Conservation (phyloP, 371 early-diverging fungal genomes). For the Dipsacomyces acuminosporus region DNA sequence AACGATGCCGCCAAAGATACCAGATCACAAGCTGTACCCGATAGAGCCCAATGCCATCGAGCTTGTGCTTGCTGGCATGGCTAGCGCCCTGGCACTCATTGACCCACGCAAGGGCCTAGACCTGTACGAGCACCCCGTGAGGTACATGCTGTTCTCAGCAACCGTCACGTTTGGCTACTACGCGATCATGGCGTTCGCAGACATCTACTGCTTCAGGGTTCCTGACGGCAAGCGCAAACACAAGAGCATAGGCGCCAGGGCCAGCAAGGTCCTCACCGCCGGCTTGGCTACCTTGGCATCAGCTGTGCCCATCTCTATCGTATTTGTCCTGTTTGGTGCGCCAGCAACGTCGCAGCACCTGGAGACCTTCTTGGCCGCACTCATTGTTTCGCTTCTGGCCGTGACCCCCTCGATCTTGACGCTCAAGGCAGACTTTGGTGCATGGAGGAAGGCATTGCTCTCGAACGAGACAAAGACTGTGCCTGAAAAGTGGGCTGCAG, state of each 20-base stretch:
- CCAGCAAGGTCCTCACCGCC: constrained; percentile 4
- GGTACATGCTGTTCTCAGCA: constrained; percentile 25
- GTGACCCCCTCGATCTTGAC: constrained; percentile 36
- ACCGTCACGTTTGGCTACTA: constrained; percentile 27
- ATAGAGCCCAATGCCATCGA: constrained; percentile 34
- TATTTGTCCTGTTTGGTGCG: constrained; percentile 38
- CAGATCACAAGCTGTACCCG: constrained; percentile 30
- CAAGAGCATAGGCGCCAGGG: constrained; percentile 1
- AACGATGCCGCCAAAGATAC: no score
- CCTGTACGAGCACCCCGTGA: constrained; percentile 29
- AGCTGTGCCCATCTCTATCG: not conserved
- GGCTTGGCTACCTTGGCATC: constrained; percentile 10
- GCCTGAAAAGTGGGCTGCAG: constrained; percentile 42
- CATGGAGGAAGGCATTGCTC: constrained; percentile 31
- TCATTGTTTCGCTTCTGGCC: constrained; percentile 29
- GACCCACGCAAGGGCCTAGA: constrained; percentile 32
- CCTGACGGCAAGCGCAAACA: not conserved
- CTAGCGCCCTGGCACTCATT: constrained; percentile 28
- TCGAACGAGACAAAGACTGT: constrained; percentile 9
- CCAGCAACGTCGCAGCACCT: constrained; percentile 19
- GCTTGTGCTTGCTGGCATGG: constrained; percentile 36
- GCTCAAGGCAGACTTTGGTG: constrained; percentile 7
- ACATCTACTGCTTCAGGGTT: constrained; percentile 36
- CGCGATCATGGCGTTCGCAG: constrained; percentile 25
- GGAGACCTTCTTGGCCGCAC: constrained; percentile 28